Percentiles rank a stretch among this genome's conserved stretches.
These are phyloP conservation scores for Tylopilus balloui DNA, from an alignment of 768 basidiomycete genomes.

Conservation along the genomic window DNA sequence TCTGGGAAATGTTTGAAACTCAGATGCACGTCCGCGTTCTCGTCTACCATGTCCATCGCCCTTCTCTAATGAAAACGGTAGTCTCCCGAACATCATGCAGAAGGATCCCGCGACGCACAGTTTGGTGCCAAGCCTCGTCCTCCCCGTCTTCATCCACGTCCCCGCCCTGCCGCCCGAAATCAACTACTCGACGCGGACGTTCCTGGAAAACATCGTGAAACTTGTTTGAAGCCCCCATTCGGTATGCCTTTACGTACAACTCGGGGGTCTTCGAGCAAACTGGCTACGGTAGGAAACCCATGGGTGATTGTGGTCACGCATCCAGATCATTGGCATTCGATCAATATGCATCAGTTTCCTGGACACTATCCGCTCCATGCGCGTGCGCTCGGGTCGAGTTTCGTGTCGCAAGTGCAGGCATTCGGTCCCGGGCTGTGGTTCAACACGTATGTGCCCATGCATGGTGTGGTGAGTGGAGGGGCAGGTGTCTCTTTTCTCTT, in stretches of 20 bases:
- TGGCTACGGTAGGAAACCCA: slow-evolving; percentile 47
- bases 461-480: slow-evolving; percentile 65
- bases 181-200: slow-evolving; percentile 62
- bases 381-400: slow-evolving; percentile 76
- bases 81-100: too few relatives aligned
- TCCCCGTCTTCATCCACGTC: slow-evolving; percentile 41
- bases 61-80: too few relatives aligned
- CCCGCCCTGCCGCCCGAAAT: slow-evolving; percentile 31
- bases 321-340: slow-evolving; percentile 88
- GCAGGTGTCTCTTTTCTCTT: not conserved
- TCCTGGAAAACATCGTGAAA: slow-evolving; percentile 77
- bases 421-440: slow-evolving; percentile 91
- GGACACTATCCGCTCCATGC: slow-evolving; percentile 88
- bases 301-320: slow-evolving; percentile 90
- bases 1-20: too few relatives aligned
- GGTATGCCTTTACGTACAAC: slow-evolving; percentile 97
- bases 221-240: slow-evolving; percentile 83
- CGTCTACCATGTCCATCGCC: too few relatives aligned
- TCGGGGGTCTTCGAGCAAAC: slow-evolving; percentile 94
- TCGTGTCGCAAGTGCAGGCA: slow-evolving; percentile 75
- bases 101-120: too few relatives aligned
- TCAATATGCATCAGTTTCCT: slow-evolving; percentile 91
- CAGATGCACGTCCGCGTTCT: too few relatives aligned
- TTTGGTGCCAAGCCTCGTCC: slow-evolving; percentile 25
- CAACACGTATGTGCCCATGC: slow-evolving; percentile 82